Percentiles rank a stretch among this genome's conserved stretches.
phyloP scores from a whole-genome alignment of 2,329 filamentous ascomycete genomes.

The Periconia macrospinosa region DNA sequence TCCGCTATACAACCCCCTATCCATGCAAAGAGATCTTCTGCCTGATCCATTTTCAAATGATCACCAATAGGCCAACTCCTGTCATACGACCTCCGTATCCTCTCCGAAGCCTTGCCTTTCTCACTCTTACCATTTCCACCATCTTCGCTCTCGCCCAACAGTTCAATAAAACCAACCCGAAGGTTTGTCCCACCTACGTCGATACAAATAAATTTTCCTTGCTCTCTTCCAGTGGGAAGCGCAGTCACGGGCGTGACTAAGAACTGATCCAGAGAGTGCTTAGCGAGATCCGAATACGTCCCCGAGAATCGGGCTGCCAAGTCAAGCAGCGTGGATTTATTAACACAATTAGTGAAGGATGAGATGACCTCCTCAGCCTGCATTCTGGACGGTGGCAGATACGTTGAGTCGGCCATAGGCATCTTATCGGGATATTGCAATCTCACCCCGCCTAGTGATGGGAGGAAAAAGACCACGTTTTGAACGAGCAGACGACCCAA shows the following conservation, averaged over 20 bases:
- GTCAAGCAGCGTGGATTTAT: constrained; percentile 32
- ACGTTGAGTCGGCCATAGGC: no score
- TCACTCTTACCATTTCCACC: constrained; percentile 3
- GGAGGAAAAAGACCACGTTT: not conserved
- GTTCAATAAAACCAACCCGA: constrained; percentile 67
- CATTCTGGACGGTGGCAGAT: no score
- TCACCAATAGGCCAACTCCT: constrained; percentile 75
- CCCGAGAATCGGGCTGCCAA: constrained; percentile 39
- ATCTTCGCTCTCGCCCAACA: constrained; percentile 45
- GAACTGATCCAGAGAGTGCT: constrained; percentile 42
- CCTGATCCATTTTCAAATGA: constrained; percentile 72
- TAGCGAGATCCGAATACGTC: constrained; percentile 38
- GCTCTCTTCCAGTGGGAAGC: constrained; percentile 60
- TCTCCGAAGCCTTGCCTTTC: constrained; percentile 22
- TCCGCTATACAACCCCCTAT: constrained; percentile 76
- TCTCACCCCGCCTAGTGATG: constrained; percentile 1
- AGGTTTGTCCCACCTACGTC: constrained; percentile 68
- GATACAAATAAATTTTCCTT: constrained; percentile 57
- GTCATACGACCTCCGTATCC: constrained; percentile 64
- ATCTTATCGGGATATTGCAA: not conserved
- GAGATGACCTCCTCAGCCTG: constrained; percentile 18
- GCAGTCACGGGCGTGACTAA: constrained; percentile 44
- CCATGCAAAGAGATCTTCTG: constrained; percentile 77
- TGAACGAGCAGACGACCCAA: not conserved
- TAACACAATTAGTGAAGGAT: constrained; percentile 38